phyloP scores from a whole-genome alignment of 129 eudicot species.

The Daucus carota region DH1_v3.0 NC_030386.2:31264001-31264500 shows the following conservation, averaged over 20 bases:
- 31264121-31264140: neutral
- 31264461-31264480: neutral
- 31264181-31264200: neutral
- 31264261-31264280: neutral
- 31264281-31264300: neutral
- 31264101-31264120: neutral
- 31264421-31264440: neutral
- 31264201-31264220: too few relatives aligned
- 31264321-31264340: slow-evolving; percentile 19
- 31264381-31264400: slow-evolving; percentile 43
- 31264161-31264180: neutral
- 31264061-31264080: too few relatives aligned
- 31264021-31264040: neutral
- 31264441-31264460: neutral
- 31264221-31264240: too few relatives aligned
- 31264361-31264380: slow-evolving; percentile 95
- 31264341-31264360: slow-evolving; percentile 85
- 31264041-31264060: too few relatives aligned
- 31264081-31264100: neutral
- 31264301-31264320: neutral
- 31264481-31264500: too few relatives aligned
- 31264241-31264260: too few relatives aligned
- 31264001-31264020: neutral
- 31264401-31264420: neutral
- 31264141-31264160: neutral